phyloP scores from a whole-genome alignment of 257 asterid genomes.

The Echium plantagineum region DNA sequence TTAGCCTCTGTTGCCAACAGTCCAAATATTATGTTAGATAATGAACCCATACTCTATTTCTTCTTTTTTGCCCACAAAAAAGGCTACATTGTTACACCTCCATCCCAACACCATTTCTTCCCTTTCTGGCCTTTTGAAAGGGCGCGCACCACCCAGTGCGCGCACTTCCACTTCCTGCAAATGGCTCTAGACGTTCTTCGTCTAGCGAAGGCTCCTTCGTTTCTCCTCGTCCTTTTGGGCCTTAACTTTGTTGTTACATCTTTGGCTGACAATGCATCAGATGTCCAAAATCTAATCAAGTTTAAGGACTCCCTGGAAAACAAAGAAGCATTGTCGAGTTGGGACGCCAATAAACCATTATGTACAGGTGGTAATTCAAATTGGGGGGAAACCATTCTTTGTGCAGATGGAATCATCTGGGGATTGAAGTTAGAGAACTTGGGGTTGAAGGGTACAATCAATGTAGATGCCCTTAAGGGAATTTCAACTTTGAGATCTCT shows the following conservation, averaged over 20 bases:
- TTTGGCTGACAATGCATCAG: slow-evolving; percentile 12
- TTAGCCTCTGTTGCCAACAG: too few relatives aligned
- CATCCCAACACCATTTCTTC: slow-evolving; percentile 11
- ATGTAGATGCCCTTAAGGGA: slow-evolving; percentile 38
- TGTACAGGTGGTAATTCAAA: slow-evolving; percentile 24
- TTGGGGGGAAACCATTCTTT: slow-evolving; percentile 37
- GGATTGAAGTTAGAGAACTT: slow-evolving; percentile 55
- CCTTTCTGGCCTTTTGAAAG: slow-evolving; percentile 16
- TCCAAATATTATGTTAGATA: too few relatives aligned
- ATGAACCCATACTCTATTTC: not conserved
- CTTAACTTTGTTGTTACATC: not conserved
- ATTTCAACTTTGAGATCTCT: slow-evolving; percentile 36
- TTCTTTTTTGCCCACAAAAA: not conserved
- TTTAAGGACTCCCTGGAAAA: slow-evolving; percentile 28
- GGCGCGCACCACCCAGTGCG: slow-evolving; percentile 43
- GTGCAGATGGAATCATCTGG: slow-evolving; percentile 39
- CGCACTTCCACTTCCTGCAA: slow-evolving; percentile 19
- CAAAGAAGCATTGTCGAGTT: slow-evolving; percentile 17
- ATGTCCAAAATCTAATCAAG: slow-evolving; percentile 31
- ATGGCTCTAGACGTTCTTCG: slow-evolving; percentile 11
- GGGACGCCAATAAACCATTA: slow-evolving; percentile 25
- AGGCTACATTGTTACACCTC: not conserved
- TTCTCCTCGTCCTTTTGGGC: not conserved
- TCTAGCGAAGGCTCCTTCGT: not conserved
- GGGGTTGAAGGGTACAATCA: slow-evolving; percentile 54